phyloP scores from a whole-genome alignment of 805 yeast species.

The Starmerella riodocensis region DNA sequence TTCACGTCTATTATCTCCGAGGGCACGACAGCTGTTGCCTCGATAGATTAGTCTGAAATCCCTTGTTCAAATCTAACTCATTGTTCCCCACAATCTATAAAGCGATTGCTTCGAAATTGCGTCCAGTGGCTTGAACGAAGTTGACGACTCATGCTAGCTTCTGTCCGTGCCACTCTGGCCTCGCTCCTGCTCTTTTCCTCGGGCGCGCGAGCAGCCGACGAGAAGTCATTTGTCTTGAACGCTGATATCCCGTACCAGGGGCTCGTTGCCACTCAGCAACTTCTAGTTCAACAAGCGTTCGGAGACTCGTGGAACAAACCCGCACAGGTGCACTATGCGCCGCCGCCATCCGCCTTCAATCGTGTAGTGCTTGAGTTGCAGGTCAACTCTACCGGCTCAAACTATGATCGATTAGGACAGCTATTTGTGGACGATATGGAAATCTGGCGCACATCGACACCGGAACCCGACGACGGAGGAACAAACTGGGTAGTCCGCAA shows the following conservation, averaged over 20 bases:
- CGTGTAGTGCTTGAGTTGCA: conserved; percentile 28
- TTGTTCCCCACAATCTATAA: too few relatives aligned
- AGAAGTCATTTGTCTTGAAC: conserved; percentile 9
- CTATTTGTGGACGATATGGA: conserved; percentile 38
- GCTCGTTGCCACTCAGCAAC: conserved; percentile 8
- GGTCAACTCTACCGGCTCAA: conserved; percentile 28
- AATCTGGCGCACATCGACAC: conserved; percentile 75
- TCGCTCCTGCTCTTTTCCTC: too few relatives aligned
- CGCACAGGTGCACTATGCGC: conserved; percentile 23
- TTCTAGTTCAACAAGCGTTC: conserved; percentile 23
- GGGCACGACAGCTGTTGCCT: too few relatives aligned
- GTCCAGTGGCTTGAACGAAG: too few relatives aligned
- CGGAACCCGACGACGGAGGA: conserved; percentile 54
- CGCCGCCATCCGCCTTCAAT: conserved; percentile 27
- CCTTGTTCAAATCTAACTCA: too few relatives aligned
- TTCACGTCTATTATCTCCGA: too few relatives aligned
- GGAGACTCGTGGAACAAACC: conserved; percentile 29
- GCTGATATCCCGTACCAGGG: conserved; percentile 9
- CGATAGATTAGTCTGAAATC: too few relatives aligned
- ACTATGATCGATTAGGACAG: conserved; percentile 30
- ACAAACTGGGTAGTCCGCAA: conserved; percentile 42
- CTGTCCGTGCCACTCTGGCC: background rate
- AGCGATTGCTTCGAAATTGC: too few relatives aligned
- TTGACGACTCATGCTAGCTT: background rate
- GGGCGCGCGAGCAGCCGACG: too few relatives aligned